These are phyloP conservation scores for Sporothrix euskadiensis DNA, from an alignment of 2,329 filamentous ascomycete species.

Conservation along the genomic window DNA sequence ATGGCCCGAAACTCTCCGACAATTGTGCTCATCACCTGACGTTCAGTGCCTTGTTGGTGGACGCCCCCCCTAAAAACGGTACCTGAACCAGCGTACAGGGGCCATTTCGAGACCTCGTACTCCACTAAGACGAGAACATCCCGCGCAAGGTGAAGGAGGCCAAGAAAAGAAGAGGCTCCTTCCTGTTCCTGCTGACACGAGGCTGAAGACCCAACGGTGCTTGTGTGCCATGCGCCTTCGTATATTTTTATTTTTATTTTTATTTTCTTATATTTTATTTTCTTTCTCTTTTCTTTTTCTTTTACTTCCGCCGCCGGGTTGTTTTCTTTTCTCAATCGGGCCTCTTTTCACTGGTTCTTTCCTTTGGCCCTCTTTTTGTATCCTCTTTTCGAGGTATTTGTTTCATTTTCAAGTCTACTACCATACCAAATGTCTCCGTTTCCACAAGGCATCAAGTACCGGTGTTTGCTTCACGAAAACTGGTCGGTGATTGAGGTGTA, in stretches of 20 bases:
- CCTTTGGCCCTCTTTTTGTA: neutral
- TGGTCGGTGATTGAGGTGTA: neutral
- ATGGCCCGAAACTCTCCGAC: slow-evolving; percentile 11
- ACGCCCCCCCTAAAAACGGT: neutral
- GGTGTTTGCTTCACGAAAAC: slow-evolving; percentile 9
- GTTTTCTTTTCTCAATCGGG: slow-evolving; percentile 7
- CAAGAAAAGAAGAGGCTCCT: neutral
- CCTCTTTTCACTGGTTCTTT: neutral
- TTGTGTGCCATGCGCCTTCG: neutral
- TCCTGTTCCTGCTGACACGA: slow-evolving; percentile 2
- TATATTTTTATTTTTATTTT: neutral
- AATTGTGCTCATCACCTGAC: slow-evolving; percentile 22
- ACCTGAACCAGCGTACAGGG: neutral
- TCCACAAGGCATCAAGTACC: neutral
- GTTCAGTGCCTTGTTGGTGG: neutral
- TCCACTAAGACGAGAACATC: slow-evolving; percentile 19
- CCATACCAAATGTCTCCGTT: neutral
- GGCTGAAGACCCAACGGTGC: neutral
- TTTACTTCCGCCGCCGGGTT: slow-evolving; percentile 1
- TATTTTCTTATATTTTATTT: neutral
- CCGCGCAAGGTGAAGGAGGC: neutral
- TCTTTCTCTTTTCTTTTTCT: neutral
- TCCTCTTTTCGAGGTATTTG: neutral
- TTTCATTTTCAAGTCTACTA: neutral
- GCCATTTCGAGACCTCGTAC: neutral